A percentile compares a stretch with the other conserved stretches of the same genome.
These are phyloP conservation scores for Aspergillus sp. DNA, from an alignment of 2,329 filamentous ascomycete species.

Conservation along the genomic window DNA sequence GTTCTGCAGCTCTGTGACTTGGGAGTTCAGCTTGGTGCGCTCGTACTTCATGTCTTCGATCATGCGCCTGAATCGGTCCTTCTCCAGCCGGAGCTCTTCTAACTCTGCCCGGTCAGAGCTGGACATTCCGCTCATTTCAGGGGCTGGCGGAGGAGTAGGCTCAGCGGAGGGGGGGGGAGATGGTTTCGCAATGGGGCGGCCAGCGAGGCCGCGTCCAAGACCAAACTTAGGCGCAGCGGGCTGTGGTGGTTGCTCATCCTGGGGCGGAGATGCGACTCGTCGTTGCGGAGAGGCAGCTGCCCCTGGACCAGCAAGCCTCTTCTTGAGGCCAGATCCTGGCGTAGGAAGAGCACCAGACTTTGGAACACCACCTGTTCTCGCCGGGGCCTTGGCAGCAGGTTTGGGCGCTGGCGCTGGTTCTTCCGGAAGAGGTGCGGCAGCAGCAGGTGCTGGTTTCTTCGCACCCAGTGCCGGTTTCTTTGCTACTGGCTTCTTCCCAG, in stretches of 20 bases:
- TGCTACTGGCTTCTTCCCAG: conserved; percentile 46
- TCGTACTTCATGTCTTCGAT: conserved; percentile 78
- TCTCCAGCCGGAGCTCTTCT: conserved; percentile 76
- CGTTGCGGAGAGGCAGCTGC: conserved; percentile 36
- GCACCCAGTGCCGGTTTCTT: conserved; percentile 46
- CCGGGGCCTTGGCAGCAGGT: conserved; percentile 31
- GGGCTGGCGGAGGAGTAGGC: conserved; percentile 43
- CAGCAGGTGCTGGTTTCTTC: conserved; percentile 44
- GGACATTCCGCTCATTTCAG: conserved; percentile 59
- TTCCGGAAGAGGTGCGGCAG: conserved; percentile 46
- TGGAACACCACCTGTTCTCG: conserved; percentile 39
- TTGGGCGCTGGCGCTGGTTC: conserved; percentile 45
- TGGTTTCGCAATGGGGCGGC: conserved; percentile 76
- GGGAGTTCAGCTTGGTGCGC: conserved; percentile 70
- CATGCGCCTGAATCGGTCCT: conserved; percentile 67
- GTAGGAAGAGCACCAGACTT: conserved; percentile 36
- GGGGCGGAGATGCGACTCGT: conserved; percentile 39
- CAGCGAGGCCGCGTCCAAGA: conserved; percentile 70
- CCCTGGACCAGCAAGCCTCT: conserved; percentile 38
- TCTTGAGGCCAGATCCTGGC: conserved; percentile 38
- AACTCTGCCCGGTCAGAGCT: conserved; percentile 86
- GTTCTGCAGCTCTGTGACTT: conserved; percentile 90
- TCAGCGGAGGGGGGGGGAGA: conserved; percentile 35
- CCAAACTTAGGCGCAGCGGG: conserved; percentile 50
- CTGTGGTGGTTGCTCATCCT: conserved; percentile 38